Percentiles rank a stretch among this genome's conserved stretches.
These are phyloP conservation scores for Vitis hybrid DNA, from an alignment of 177 flowering plant genomes.

Conservation along the genomic window DNA sequence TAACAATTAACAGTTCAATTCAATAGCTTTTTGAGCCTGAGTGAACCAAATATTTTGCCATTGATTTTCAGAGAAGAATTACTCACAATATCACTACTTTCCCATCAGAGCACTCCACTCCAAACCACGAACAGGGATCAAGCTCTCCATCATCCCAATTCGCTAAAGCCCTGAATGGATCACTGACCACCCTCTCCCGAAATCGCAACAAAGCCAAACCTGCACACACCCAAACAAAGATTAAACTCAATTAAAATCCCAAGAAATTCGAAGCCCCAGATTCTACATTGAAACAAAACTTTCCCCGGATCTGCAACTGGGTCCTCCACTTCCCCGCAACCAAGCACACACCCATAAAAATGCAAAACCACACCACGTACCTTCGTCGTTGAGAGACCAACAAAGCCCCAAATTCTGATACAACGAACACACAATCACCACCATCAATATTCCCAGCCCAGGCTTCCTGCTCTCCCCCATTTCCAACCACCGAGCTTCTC, in stretches of 20 bases:
- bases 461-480: conserved; percentile 32
- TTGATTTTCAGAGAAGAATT: not conserved
- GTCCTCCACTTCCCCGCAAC: too few species aligned
- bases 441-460: conserved; percentile 11
- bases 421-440: conserved; percentile 28
- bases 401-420: conserved; percentile 31
- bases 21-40: not conserved
- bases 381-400: conserved; percentile 65
- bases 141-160: conserved; percentile 53
- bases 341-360: not conserved
- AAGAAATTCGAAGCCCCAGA: too few species aligned
- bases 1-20: too few species aligned
- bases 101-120: conserved; percentile 68
- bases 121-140: conserved; percentile 72
- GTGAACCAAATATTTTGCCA: not conserved
- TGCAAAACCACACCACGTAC: conserved; percentile 24
- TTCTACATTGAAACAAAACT: too few species aligned
- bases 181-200: conserved; percentile 50
- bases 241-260: too few species aligned
- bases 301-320: too few species aligned
- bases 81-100: conserved; percentile 69
- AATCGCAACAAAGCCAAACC: conserved; percentile 71
- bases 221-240: conserved; percentile 21
- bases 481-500: not conserved
- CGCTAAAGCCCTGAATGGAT: conserved; percentile 67